A percentile compares a stretch with the other conserved stretches of the same genome.
These are phyloP conservation scores for Nannochloropsis salina DNA, from an alignment of 108 stramenopile genomes.

Conservation along the genomic window DNA sequence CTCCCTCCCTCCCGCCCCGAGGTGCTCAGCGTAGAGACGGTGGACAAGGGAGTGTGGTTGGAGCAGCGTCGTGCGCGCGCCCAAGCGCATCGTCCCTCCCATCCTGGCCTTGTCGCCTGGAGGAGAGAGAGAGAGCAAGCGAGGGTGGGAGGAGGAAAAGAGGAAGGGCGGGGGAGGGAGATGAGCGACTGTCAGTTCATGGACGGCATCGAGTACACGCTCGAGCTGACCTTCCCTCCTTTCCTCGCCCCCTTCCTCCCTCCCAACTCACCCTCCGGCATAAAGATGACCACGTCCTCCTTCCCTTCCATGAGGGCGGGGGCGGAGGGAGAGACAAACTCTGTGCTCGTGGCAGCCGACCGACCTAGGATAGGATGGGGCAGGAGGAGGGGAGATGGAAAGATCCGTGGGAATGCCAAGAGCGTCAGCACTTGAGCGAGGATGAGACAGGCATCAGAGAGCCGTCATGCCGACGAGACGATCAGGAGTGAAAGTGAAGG, in stretches of 20 bases:
- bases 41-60: constrained; percentile 40
- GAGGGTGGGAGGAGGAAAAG: neutral
- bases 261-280: constrained; percentile 90
- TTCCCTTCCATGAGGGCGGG: constrained; percentile 45
- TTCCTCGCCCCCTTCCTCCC: neutral
- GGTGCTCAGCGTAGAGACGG: constrained; percentile 64
- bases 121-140: neutral
- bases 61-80: constrained; percentile 68
- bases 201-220: neutral
- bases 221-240: no score
- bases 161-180: neutral
- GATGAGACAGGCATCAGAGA: no score
- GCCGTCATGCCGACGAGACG: no score
- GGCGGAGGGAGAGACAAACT: constrained; percentile 64
- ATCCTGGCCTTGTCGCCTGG: constrained; percentile 56
- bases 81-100: constrained; percentile 99
- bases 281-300: constrained; percentile 76
- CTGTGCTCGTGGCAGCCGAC: constrained; percentile 65
- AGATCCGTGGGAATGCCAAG: no score
- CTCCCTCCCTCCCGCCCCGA: neutral
- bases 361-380: neutral
- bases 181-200: neutral
- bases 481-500: no score
- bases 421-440: no score
- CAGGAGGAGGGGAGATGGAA: neutral